Base-by-base conservation (phyloP, 2,329 filamentous ascomycete species). In the Lasiodiplodia hormozganensis region DNA sequence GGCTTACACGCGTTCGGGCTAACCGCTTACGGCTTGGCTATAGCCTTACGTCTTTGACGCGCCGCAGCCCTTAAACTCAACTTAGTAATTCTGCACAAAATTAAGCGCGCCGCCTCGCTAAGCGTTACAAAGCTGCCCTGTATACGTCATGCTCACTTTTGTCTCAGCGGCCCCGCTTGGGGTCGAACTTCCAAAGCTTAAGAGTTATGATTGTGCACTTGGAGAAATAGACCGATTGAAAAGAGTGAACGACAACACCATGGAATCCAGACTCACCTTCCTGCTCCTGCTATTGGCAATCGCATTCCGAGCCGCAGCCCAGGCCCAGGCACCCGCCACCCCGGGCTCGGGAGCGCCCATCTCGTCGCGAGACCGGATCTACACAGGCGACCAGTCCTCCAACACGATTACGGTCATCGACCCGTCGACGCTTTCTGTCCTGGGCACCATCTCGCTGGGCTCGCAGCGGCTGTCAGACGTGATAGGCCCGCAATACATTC, bases 401-500 rank as follows among this genome's bases (percentile, higher is more conserved):
- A 70, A 70, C 49, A 70, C 60, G 11, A 69, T 70, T 16, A 70
- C 69, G 11, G 67, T 70, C 40, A 62, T 70, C 18, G 51, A 65
- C 16, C 67, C 66, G 1, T n/a, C 8, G 0, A 51, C 57, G 4
- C 23, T 66, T 1, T 49, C 31, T 7, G 69, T 69, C 8, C 69
- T 69, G 2, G 67, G 69, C 7, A 70, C 67, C 28, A 70, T 69
- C n/a, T 47, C 38, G 10, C 38, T 70, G 4, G 69, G 66, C n/a
- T 34, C 38, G 4, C 25, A 8, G 14, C 66, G 67, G 4, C 31
- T 70, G 12, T 65, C 38, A 0, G 62, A 62, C 18, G 18, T 66
- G 18, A 36, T 70, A 36, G 57, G 52, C 7, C 67, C 67, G 14
- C 67, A 69, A 25, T 70, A 69, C 31, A 53, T 70, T 21, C 62